Base-by-base conservation (phyloP, 352 stramenopile species). In the Phytopythium boreale region DNA sequence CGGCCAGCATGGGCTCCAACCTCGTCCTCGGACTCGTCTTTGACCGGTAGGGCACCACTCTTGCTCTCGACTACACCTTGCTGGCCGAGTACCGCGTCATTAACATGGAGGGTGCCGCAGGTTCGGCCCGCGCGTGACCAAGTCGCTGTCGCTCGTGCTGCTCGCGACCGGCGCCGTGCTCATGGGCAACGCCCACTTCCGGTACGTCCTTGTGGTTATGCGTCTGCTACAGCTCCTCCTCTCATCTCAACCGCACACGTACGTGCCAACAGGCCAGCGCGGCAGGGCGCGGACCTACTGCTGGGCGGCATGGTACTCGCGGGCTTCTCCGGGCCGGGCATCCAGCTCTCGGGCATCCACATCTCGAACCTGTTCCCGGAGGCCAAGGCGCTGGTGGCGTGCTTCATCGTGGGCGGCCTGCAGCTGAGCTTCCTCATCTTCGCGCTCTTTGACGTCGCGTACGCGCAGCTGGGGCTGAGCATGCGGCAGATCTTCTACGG, bases 341-440 rank as follows among this genome's bases (percentile, higher is more conserved):
- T 89, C 47, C 83, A 92, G 69, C 77, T 86, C 29, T 75, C 78
- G 56, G 80, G 75, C 24, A 90, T 92, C 64, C 83, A 92, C 57
- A 71, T 92, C 47, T 89, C 83, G 27, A 92, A 90, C 56, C 56
- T 92, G 15, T 92, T 90, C 62, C 83, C 83, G 3, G 76, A 87
- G 49, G 73, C 77, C 15, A 88, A 82, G 36, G 80, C 83, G 27
- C 71, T 89, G 4, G 81, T 89, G 56, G 86, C 83, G 22, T 88
- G 77, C 64, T 80, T 88, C 56, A 89, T 92, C 39, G 84, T 89
- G 20, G 83, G 83, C 26, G 79, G 77, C 26, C 69, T 92, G 37
- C 79, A 89, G 61, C 61, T 92, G 51, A 90, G 79, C 29, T 92
- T 92, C 67, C 66, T 90, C 60, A 77, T 90, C 50, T 90, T 92